Evolutionary conservation across 768 basidiomycete genomes (phyloP), one percentile per base, ranked within the genome.

Genomic region (Obba rivulosa): DNA sequence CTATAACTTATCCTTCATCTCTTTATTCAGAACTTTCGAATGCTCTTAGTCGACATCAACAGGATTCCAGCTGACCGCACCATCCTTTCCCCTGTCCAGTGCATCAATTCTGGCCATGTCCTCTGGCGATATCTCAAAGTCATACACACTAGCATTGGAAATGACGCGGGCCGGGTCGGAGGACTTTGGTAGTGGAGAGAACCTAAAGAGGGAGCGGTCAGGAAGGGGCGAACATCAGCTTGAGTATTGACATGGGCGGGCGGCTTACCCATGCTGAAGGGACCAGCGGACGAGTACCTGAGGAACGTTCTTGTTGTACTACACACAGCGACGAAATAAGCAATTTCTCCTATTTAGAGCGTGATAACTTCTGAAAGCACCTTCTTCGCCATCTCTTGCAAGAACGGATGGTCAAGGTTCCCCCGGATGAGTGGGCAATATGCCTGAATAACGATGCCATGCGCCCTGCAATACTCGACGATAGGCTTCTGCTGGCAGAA

Each of bases 201-300:
- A 89, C 16, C 91, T 92, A 50, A 11, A 18, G 7, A 41, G 10
- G 31, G 11, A n/a, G n/a, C n/a, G 18, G 18, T 17, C 24, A 13
- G 22, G n/a, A 17, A 43, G 34, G 22, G 35, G 25, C 37, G 18
- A 41, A 13, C n/a, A 22, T 34, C 23, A 24, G 23, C 38, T 41
- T 22, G 20, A 13, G 28, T 37, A 34, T 20, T 10, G 18, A 24
- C 41, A 20, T 18, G 34, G n/a, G n/a, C n/a, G n/a, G n/a, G n/a
- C n/a, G n/a, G 34, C 46, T 21, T 16, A 48, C 46, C 46, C 46
- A 34, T 22, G 46, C 63, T 96, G 93, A 34, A 97, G 69, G 23
- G 91, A 93, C 90, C 92, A 96, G 20, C 94, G 79, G 48, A 96
- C 69, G 14, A 96, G 76, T 39, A 95, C 72, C 59, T 96, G 93